These are phyloP conservation scores for Verticillium tricorpus DNA, from an alignment of 2,329 filamentous ascomycete genomes.

Conservation along the genomic window DNA sequence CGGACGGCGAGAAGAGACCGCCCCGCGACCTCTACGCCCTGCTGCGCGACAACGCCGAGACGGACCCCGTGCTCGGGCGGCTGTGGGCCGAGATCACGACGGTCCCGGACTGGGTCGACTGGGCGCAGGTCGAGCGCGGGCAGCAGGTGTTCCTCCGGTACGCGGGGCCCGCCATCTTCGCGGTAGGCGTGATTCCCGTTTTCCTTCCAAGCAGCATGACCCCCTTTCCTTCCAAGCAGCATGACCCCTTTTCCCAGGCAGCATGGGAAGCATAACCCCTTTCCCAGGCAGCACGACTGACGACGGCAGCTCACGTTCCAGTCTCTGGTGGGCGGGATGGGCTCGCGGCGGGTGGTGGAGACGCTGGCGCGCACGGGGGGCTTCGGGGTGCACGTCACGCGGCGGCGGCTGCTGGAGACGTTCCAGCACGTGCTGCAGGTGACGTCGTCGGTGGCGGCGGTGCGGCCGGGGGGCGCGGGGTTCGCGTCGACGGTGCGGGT, in stretches of 20 bases:
- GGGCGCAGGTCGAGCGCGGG: conserved; percentile 68
- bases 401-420: conserved; percentile 61
- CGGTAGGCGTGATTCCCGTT: conserved; percentile 25
- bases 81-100: conserved; percentile 66
- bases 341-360: conserved; percentile 67
- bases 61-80: conserved; percentile 47
- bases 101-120: conserved; percentile 72
- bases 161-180: conserved; percentile 61
- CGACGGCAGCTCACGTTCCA: conserved; percentile 51
- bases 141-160: conserved; percentile 78
- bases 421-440: conserved; percentile 73
- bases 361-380: conserved; percentile 70
- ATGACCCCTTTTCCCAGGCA: conserved; percentile 7
- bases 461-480: conserved; percentile 64
- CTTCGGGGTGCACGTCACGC: conserved; percentile 64
- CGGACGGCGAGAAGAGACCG: conserved; percentile 22
- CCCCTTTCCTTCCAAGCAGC: no score
- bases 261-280: conserved; percentile 17
- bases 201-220: not conserved
- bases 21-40: conserved; percentile 59
- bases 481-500: conserved; percentile 59
- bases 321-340: conserved; percentile 66
- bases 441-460: conserved; percentile 57
- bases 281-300: conserved; percentile 15
- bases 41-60: conserved; percentile 51